phyloP scores from a whole-genome alignment of 2,329 filamentous ascomycete genomes.

The Monosporascus ibericus region DNA sequence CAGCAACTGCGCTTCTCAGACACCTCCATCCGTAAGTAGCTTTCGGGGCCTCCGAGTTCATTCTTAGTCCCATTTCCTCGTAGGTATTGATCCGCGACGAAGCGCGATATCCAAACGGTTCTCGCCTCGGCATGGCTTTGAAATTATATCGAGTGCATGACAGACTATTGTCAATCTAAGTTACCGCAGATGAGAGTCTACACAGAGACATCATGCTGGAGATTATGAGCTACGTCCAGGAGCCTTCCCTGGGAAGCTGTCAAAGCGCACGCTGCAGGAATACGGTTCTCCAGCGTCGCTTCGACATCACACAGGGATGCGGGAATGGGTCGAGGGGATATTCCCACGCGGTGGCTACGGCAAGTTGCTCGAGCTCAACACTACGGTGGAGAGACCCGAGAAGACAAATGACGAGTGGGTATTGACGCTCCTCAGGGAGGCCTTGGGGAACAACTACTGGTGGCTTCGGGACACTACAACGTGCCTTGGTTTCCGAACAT shows the following conservation, averaged over 20 bases:
- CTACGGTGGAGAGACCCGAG: conserved; percentile 50
- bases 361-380: conserved; percentile 40
- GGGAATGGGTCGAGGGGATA: conserved; percentile 42
- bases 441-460: conserved; percentile 31
- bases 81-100: too few relatives aligned
- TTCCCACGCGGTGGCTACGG: conserved; percentile 23
- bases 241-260: too few relatives aligned
- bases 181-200: too few relatives aligned
- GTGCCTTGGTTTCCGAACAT: conserved; percentile 55
- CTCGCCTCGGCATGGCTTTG: too few relatives aligned
- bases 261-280: too few relatives aligned
- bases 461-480: conserved; percentile 56
- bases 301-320: conserved; percentile 24
- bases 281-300: too few relatives aligned
- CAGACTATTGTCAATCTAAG: too few relatives aligned
- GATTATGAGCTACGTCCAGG: too few relatives aligned
- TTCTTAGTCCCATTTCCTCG: too few relatives aligned
- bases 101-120: too few relatives aligned
- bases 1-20: conserved; percentile 42
- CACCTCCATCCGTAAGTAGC: conserved; percentile 36
- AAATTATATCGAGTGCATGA: too few relatives aligned
- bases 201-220: too few relatives aligned
- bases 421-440: conserved; percentile 37
- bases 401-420: conserved; percentile 40
- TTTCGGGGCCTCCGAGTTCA: background rate